These are phyloP conservation scores for Microascus cirrosus DNA, from an alignment of 2,329 filamentous ascomycete genomes.

Conservation along the genomic window DNA sequence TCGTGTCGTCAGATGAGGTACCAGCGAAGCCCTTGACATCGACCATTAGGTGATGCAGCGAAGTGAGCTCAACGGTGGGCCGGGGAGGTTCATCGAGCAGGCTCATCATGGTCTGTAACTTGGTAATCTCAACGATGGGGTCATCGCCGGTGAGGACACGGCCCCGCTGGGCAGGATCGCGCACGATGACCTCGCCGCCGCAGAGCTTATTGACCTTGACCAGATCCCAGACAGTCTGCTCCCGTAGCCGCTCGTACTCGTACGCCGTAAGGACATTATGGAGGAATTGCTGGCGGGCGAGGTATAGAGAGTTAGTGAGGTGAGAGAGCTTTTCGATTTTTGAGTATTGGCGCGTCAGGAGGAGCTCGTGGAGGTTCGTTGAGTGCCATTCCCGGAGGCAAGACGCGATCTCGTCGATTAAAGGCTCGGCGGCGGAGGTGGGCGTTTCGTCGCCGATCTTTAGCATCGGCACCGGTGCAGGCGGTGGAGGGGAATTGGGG, in stretches of 20 bases:
- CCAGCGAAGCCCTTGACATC: slow-evolving; percentile 77
- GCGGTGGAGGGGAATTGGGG: slow-evolving; percentile 61
- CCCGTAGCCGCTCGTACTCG: slow-evolving; percentile 70
- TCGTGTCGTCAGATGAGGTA: slow-evolving; percentile 62
- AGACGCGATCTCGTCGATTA: slow-evolving; percentile 95
- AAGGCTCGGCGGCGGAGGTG: slow-evolving; percentile 74
- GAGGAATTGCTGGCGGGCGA: slow-evolving; percentile 77
- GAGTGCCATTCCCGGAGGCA: slow-evolving; percentile 98
- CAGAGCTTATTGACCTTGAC: slow-evolving; percentile 92
- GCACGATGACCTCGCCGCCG: slow-evolving; percentile 86
- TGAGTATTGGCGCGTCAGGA: slow-evolving; percentile 72
- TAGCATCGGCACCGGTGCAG: slow-evolving; percentile 90
- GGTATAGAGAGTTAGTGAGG: slow-evolving; percentile 73
- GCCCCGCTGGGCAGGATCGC: slow-evolving; percentile 73
- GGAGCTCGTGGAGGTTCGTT: slow-evolving; percentile 84
- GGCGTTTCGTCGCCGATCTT: slow-evolving; percentile 97
- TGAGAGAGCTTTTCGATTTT: slow-evolving; percentile 71
- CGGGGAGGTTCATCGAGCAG: slow-evolving; percentile 75
- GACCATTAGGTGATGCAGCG: slow-evolving; percentile 71
- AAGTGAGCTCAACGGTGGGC: slow-evolving; percentile 52
- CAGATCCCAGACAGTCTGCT: slow-evolving; percentile 91
- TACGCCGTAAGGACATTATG: slow-evolving; percentile 86
- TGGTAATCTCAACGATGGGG: slow-evolving; percentile 83
- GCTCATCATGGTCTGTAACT: slow-evolving; percentile 91
- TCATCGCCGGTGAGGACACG: slow-evolving; percentile 85